Evolutionary conservation across 2,329 filamentous ascomycete genomes (phyloP), one percentile per base, ranked within the genome.

Genomic region (Tolypocladium album): DNA sequence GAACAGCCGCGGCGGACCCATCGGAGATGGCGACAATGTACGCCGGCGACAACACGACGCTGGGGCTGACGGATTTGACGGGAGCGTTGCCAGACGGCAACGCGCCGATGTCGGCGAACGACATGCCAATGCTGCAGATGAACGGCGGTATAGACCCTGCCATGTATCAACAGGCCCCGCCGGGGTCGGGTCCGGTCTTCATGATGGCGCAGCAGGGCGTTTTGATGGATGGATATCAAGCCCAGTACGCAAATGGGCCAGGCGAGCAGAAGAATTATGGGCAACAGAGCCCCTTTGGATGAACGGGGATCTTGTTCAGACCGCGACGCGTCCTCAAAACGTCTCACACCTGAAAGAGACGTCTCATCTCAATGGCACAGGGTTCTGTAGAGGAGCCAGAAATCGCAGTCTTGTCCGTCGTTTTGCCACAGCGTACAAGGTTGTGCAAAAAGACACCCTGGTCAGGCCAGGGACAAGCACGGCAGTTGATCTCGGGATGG

Each of bases 111-210:
- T 53, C 58, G 34, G 15, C 61, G 1, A 60, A 60, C n/a, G 60
- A 60, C 7, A 59, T 64, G 55, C 58, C 65, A 1, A 60, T 64
- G 40, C 52, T 64, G 13, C 64, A 61, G 15, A 61, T 67, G 27
- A 58, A 64, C 9, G 59, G 60, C 38, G 45, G 55, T 43, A 52
- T 61, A 17, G 56, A 60, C 45, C 60, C 61, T 27, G 59, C 61
- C 39, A 63, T 69, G 58, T 67, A 66, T 56, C 67, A 68, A 36
- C 64, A 66, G 39, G 52, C 61, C 22, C 59, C 63, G 22, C 53
- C 62, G 22, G 62, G 61, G 15, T 58, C 58, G 34, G 61, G 59
- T 24, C 34, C 59, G 2, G 62, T 57, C 36, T 69, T 65, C 50
- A 58, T 67, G 12, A 64, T 64, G 53, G 58, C 63, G 12, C 66